Evolutionary conservation across 331 rosid genomes (phyloP).

Genomic region (Rosa hybrid): DNA sequence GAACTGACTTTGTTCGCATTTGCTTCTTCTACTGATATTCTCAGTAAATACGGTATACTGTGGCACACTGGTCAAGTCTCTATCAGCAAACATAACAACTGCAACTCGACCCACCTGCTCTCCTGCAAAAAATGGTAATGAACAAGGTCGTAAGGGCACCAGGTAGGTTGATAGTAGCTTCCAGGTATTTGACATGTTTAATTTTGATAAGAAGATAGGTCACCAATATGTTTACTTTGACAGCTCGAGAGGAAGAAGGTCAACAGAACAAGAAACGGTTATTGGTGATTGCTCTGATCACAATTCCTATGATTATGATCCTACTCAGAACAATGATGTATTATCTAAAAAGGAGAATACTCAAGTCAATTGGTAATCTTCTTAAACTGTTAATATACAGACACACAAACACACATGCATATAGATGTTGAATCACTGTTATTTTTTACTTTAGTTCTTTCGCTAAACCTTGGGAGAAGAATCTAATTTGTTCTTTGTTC

Average conservation of each 20-base stretch:
- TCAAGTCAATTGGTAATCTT: slow-evolving; percentile 4
- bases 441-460: not conserved
- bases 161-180: slow-evolving; percentile 26
- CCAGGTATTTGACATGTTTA: not conserved
- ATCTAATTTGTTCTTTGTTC: not conserved
- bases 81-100: no score
- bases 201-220: not conserved
- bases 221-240: not conserved
- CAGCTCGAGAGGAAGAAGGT: slow-evolving; percentile 11
- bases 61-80: no score
- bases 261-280: not conserved
- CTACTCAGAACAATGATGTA: not conserved
- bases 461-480: not conserved
- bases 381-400: not conserved
- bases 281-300: not conserved
- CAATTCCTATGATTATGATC: not conserved
- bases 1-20: no score
- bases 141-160: slow-evolving; percentile 30
- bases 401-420: no score
- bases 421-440: not conserved
- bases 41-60: no score
- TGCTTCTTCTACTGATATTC: no score
- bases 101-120: no score
- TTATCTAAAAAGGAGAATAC: not conserved
- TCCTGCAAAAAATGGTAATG: no score